A percentile compares a stretch with the other conserved stretches of the same genome.
phyloP scores from a whole-genome alignment of 2,329 filamentous ascomycete genomes.

The Ophiostoma pallidulum region DNA sequence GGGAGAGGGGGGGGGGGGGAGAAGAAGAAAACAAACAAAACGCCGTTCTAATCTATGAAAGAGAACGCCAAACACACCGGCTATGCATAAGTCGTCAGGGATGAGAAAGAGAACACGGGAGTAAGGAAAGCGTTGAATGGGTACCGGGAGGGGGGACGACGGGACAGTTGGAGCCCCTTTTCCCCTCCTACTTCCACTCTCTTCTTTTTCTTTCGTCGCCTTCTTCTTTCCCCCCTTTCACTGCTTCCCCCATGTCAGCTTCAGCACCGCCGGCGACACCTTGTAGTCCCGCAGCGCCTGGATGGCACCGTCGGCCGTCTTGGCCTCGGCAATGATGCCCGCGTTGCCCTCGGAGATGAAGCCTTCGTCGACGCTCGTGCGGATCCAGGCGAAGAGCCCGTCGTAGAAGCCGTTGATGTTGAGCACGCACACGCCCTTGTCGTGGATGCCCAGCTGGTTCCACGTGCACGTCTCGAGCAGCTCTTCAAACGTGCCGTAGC shows the following conservation, averaged over 20 bases:
- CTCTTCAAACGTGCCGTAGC: constrained; percentile 94
- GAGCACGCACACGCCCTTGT: constrained; percentile 65
- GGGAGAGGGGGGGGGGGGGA: not conserved
- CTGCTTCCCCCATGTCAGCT: constrained; percentile 70
- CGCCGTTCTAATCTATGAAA: constrained; percentile 1
- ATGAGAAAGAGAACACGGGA: not conserved
- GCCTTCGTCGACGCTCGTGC: constrained; percentile 61
- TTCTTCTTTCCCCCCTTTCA: too few species aligned
- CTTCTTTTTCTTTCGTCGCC: constrained; percentile 40
- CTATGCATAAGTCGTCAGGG: not conserved
- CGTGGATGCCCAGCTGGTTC: constrained; percentile 95
- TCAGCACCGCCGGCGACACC: constrained; percentile 63
- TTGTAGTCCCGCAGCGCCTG: constrained; percentile 62
- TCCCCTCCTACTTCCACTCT: constrained; percentile 42
- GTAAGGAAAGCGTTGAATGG: not conserved
- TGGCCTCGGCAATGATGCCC: constrained; percentile 69
- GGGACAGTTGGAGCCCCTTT: too few species aligned
- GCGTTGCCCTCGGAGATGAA: constrained; percentile 66
- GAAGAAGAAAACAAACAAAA: not conserved
- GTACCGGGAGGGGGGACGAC: too few species aligned
- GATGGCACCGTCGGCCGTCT: constrained; percentile 62
- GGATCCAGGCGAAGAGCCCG: constrained; percentile 73
- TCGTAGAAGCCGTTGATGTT: constrained; percentile 93
- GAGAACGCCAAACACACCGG: not conserved
- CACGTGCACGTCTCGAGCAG: constrained; percentile 85